Base-by-base conservation (phyloP, 495 filamentous ascomycete genomes). In the Venustampulla echinocandica region DNA sequence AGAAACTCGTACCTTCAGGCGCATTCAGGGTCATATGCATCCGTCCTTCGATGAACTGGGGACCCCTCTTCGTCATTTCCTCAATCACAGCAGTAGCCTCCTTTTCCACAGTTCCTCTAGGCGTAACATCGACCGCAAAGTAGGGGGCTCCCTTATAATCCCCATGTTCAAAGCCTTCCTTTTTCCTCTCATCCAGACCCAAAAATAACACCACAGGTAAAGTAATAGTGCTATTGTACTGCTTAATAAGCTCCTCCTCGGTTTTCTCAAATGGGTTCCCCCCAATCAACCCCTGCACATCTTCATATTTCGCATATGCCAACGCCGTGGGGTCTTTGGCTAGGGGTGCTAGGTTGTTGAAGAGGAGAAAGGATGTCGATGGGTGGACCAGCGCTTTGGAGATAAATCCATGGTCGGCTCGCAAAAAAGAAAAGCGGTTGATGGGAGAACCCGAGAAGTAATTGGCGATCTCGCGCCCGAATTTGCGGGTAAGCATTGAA, bases 51-150 rank as follows among this genome's bases (percentile, higher is more conserved):
- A 77, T 63, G 50, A 85, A 87, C 5, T 73, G 64, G 27, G 80
- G 55, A 1, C 78, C 80, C 44, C 73, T 69, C 9, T 61, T 71
- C 48, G 80, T 75, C 43, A 86, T 74, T 18, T 62, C 65, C 19
- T 74, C 69, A 9, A 84, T 49, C 9, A 60, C 47, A 13, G 46
- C 37, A 2, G 20, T 46, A 17, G 57, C 57, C 24, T 51, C 41
- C 21, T 71, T 53, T 73, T 70, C 53, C 61, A 69, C 20, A 11
- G 61, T 68, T 2, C 76, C 82, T 56, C 74, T 78, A 0, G 85
- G 84, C 6, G 90, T 93, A 17, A 95, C 76, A 61, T 96, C 92
- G 5, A 98, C 55, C 1, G 89, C 92, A 59, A 96, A 98, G 55
- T 78, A 90, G 9, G 92, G 90, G 10, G 67, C 68, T 7, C 92